These are phyloP conservation scores for Mycena metata DNA, from an alignment of 768 basidiomycete genomes.

Conservation along the genomic window DNA sequence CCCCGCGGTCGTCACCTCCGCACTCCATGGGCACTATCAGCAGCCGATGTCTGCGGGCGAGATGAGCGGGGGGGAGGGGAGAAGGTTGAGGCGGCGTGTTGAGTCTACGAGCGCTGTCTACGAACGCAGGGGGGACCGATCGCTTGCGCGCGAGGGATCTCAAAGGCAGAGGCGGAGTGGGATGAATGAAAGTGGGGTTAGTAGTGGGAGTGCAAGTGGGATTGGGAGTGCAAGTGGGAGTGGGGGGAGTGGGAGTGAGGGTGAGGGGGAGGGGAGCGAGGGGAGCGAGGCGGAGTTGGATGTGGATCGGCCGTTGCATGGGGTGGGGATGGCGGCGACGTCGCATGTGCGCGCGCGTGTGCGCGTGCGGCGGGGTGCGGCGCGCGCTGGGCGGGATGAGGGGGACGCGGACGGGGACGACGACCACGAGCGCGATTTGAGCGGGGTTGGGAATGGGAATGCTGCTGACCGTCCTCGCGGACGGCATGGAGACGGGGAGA, in stretches of 20 bases:
- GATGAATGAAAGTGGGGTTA: no score
- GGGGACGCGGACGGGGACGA: neutral
- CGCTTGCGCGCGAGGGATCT: no score
- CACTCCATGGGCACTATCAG: no score
- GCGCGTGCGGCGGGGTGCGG: no score
- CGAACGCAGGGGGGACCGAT: no score
- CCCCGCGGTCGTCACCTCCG: no score
- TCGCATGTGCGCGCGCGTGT: no score
- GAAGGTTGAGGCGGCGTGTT: slow-evolving; percentile 32
- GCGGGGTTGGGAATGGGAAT: no score
- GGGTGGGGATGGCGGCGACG: no score
- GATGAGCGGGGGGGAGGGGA: slow-evolving; percentile 42
- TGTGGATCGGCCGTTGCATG: slow-evolving; percentile 28
- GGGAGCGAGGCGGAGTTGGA: slow-evolving; percentile 57
- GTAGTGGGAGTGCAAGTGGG: neutral
- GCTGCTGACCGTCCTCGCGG: no score
- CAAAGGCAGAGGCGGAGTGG: no score
- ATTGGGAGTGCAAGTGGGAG: neutral
- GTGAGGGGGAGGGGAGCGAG: slow-evolving; percentile 28
- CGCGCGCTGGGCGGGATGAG: neutral
- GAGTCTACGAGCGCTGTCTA: slow-evolving; percentile 25
- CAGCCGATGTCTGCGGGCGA: neutral
- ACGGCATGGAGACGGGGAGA: slow-evolving; percentile 13
- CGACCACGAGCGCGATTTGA: neutral
- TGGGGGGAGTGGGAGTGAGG: neutral